A percentile compares a stretch with the other conserved stretches of the same genome.
Evolutionary conservation across 2,329 filamentous ascomycete species (phyloP).

Genomic region (Penicillium sp.): DNA sequence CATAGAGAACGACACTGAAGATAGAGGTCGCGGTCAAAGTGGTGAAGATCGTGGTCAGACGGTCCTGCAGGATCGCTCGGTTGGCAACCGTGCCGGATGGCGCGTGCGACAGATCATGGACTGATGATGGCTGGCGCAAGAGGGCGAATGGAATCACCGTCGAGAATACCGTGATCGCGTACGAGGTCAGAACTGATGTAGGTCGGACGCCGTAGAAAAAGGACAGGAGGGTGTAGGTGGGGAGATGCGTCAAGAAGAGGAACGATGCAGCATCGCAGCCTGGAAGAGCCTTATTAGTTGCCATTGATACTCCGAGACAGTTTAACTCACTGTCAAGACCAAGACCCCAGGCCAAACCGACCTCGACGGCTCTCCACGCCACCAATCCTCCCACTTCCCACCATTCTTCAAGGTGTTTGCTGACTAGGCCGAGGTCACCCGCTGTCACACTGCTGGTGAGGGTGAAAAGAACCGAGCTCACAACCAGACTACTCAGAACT

Average conservation of each 20-base stretch:
- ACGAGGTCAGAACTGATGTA: constrained; percentile 56
- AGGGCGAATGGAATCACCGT: constrained; percentile 70
- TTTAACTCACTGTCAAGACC: constrained; percentile 57
- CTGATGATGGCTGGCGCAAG: constrained; percentile 62
- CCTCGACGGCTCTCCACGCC: constrained; percentile 58
- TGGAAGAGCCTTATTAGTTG: constrained; percentile 13
- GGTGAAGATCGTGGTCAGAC: constrained; percentile 59
- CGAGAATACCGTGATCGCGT: constrained; percentile 64
- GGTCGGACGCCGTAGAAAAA: constrained; percentile 71
- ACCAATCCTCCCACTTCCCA: constrained; percentile 56
- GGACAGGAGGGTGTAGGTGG: constrained; percentile 68
- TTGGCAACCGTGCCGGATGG: constrained; percentile 50
- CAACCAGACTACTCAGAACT: constrained; percentile 53
- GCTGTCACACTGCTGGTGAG: constrained; percentile 56
- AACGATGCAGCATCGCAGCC: constrained; percentile 64
- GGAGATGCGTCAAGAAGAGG: constrained; percentile 67
- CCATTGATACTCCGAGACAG: too few relatives aligned
- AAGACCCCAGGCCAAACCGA: constrained; percentile 65
- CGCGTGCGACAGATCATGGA: constrained; percentile 55
- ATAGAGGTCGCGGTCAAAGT: constrained; percentile 65
- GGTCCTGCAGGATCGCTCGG: constrained; percentile 61
- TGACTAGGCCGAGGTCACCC: constrained; percentile 64
- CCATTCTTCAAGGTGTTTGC: constrained; percentile 59
- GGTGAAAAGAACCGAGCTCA: constrained; percentile 63
- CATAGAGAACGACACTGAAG: constrained; percentile 68